Evolutionary conservation across 768 basidiomycete genomes (phyloP).

Genomic region (Naematelia aurantialba): DNA sequence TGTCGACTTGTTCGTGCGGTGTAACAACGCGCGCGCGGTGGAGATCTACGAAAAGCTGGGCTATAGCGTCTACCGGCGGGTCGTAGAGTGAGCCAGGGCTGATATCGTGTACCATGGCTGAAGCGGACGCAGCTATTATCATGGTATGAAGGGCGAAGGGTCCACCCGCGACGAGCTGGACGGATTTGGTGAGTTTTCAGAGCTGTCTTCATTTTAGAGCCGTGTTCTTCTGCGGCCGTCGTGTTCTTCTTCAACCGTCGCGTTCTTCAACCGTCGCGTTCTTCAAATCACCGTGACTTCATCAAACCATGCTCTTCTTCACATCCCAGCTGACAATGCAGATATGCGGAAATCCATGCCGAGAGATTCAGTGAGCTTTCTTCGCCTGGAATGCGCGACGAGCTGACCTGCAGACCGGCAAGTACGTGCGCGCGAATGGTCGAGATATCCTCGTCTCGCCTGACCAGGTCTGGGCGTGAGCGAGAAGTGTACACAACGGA

Average conservation of each 20-base stretch:
- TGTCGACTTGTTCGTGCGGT: constrained; percentile 93
- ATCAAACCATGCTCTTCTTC: too few relatives aligned
- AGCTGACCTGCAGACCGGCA: constrained; percentile 20
- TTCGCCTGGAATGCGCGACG: neutral
- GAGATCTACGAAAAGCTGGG: constrained; percentile 88
- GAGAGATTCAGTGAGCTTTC: constrained; percentile 45
- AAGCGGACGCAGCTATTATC: constrained; percentile 44
- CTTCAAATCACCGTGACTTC: neutral
- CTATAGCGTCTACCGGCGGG: constrained; percentile 86
- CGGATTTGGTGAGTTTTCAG: constrained; percentile 28
- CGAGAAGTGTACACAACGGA: constrained; percentile 55
- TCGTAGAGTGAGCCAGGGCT: constrained; percentile 67
- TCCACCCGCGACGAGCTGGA: constrained; percentile 44
- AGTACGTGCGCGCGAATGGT: constrained; percentile 51
- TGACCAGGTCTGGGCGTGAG: constrained; percentile 43
- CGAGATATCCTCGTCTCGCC: constrained; percentile 51
- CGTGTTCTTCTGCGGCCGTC: neutral
- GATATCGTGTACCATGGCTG: neutral
- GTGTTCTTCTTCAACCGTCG: too few relatives aligned
- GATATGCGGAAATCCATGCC: constrained; percentile 56
- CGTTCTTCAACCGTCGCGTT: too few relatives aligned
- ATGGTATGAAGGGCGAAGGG: constrained; percentile 44
- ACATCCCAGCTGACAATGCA: constrained; percentile 35
- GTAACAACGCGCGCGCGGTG: constrained; percentile 77
- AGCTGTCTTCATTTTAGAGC: too few relatives aligned